Evolutionary conservation across 2,329 filamentous ascomycete species (phyloP).

Genomic region (Ceratocystis smalleyi): DNA sequence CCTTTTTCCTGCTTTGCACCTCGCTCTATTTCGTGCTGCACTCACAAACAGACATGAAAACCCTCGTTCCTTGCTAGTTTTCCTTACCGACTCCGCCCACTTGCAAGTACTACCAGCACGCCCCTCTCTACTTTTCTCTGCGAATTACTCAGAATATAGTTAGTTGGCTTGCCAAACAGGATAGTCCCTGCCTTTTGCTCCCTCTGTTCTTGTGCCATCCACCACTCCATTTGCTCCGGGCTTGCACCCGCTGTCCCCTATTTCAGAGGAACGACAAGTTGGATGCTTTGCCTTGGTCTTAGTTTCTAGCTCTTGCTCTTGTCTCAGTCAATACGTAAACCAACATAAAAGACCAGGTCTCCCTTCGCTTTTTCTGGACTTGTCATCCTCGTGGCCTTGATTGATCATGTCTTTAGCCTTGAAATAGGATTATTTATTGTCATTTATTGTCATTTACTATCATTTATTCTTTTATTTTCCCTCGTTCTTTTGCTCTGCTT

Average conservation of each 20-base stretch:
- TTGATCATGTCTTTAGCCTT: conserved; percentile 5
- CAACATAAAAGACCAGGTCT: conserved; percentile 7
- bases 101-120: not conserved
- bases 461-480: not conserved
- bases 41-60: not conserved
- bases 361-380: not conserved
- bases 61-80: not conserved
- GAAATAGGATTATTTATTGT: conserved; percentile 1
- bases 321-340: not conserved
- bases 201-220: not conserved
- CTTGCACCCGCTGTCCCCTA: not conserved
- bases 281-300: not conserved
- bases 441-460: conserved; percentile 2
- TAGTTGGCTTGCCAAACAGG: not conserved
- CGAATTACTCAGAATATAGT: no score
- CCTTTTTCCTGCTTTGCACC: not conserved
- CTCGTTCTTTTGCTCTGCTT: not conserved
- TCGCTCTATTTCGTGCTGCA: not conserved
- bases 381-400: conserved; percentile 5
- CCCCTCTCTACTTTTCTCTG: not conserved
- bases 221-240: not conserved
- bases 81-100: not conserved
- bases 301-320: not conserved
- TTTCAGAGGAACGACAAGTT: not conserved
- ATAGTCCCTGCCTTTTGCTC: not conserved